Evolutionary conservation across 192 early-diverging fungal genomes (phyloP), one percentile per base, ranked within the genome.

Genomic region (Gigaspora rosea): DNA sequence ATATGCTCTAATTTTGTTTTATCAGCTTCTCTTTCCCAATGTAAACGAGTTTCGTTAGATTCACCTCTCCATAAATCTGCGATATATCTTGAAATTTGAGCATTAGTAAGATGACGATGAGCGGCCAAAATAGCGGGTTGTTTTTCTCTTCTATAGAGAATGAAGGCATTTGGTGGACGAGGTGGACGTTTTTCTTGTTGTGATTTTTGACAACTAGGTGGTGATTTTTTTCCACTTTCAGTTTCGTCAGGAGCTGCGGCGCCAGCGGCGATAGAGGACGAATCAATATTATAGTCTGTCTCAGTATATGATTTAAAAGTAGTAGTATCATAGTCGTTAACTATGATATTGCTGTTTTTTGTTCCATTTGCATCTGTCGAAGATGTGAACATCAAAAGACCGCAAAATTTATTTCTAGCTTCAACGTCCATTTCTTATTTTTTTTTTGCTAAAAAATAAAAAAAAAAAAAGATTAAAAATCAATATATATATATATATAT

Each of bases 91-190:
- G 73, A 75, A 33, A 75, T 56, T 64, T 75, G 32, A 64, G 73
- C 73, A 36, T 75, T 75, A 6, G 61, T 75, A 49, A 75, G 61
- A 15, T 75, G 33, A 27, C 57, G 62, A 62, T 75, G 54, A n/a
- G 73, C 46, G 4, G 52, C 54, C 13, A 75, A 35, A 15, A 75
- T 49, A 2, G 73, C 73, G 0, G 73, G 73, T 64, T 75, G 73
- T 50, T 75, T 75, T 16, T 59, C 73, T 48, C 57, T 22, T 47
- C 73, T 75, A 64, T 75, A 75, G 15, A 75, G 61, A 52, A 75
- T 75, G 47, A 75, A 75, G 7, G 73, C 73, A 16, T 75, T 75
- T 6, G 73, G 73, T 22, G 73, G 73, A 33, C 78, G 20, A 18
- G 78, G 78, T 13, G 78, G 58, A 20, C 36, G 61, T 54, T 73